Conservation (phyloP, 495 filamentous ascomycete genomes). For the Neurospora tetraspora region DNA sequence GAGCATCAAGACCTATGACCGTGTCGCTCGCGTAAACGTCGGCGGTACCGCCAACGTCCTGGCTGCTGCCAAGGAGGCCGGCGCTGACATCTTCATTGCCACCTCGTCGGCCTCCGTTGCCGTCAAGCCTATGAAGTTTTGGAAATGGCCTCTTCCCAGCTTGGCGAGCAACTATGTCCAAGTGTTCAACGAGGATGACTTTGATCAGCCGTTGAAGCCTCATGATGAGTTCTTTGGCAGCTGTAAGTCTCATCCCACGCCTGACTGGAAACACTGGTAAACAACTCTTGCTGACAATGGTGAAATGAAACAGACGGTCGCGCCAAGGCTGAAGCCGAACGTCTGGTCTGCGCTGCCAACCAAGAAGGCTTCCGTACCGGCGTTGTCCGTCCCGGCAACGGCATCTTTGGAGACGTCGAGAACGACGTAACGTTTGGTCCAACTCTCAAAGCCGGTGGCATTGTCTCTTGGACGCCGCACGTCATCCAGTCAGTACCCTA, state of each 20-base stretch:
- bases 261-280: not conserved
- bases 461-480: conserved; percentile 35
- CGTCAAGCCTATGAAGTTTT: conserved; percentile 34
- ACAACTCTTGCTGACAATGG: not conserved
- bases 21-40: conserved; percentile 44
- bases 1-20: conserved; percentile 32
- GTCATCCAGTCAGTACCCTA: conserved; percentile 28
- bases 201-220: conserved; percentile 30
- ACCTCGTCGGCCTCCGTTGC: conserved; percentile 48
- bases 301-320: conserved; percentile 19
- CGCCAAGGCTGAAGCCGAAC: conserved; percentile 45
- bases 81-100: conserved; percentile 46
- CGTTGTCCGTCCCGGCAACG: conserved; percentile 46
- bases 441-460: conserved; percentile 10
- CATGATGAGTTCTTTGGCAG: conserved; percentile 45
- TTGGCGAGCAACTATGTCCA: conserved; percentile 32
- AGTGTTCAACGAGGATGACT: conserved; percentile 35
- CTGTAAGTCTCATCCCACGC: conserved; percentile 21
- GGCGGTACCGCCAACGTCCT: conserved; percentile 50
- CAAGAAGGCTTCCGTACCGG: conserved; percentile 42
- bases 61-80: conserved; percentile 34
- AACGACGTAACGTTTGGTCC: conserved; percentile 32
- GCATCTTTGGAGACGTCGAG: conserved; percentile 41
- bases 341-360: conserved; percentile 39
- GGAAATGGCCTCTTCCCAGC: conserved; percentile 38